Evolutionary conservation across 768 basidiomycete genomes (phyloP).

Genomic region (Lentinula sp.): DNA sequence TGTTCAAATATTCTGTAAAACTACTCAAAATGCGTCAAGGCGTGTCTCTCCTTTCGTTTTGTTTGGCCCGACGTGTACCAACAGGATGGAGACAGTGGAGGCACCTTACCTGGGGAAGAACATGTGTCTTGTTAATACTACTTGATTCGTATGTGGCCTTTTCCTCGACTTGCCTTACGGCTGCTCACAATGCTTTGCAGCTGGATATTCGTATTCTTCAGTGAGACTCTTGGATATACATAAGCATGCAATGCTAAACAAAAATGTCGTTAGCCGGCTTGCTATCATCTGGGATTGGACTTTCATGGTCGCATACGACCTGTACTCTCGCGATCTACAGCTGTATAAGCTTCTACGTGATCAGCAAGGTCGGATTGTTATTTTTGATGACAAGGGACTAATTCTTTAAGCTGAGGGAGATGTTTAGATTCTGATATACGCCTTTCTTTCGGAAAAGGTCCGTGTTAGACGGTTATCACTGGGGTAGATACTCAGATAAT

Average conservation of each 20-base stretch:
- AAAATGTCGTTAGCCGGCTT: background rate
- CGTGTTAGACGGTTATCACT: no score
- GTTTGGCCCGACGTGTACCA: background rate
- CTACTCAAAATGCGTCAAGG: background rate
- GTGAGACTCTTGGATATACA: background rate
- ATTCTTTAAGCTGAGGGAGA: background rate
- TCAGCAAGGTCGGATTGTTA: background rate
- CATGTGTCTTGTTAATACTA: background rate
- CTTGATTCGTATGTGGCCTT: constrained; percentile 1
- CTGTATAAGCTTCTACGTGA: constrained; percentile 3
- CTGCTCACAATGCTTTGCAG: background rate
- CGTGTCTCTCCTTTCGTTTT: constrained; percentile 1
- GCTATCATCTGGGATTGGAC: background rate
- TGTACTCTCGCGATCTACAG: background rate
- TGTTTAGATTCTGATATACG: constrained; percentile 2
- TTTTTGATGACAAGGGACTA: background rate
- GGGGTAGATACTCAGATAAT: background rate
- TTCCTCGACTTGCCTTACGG: background rate
- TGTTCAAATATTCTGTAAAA: background rate
- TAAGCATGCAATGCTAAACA: background rate
- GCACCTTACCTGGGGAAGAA: constrained; percentile 4
- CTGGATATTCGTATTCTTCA: constrained; percentile 4
- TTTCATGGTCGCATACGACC: background rate
- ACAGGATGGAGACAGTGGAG: constrained; percentile 1
- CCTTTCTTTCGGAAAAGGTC: constrained; percentile 5